Evolutionary conservation across 2,329 filamentous ascomycete genomes (phyloP), one percentile per base, ranked within the genome.

Genomic region (Didymosphaeria variabile): DNA sequence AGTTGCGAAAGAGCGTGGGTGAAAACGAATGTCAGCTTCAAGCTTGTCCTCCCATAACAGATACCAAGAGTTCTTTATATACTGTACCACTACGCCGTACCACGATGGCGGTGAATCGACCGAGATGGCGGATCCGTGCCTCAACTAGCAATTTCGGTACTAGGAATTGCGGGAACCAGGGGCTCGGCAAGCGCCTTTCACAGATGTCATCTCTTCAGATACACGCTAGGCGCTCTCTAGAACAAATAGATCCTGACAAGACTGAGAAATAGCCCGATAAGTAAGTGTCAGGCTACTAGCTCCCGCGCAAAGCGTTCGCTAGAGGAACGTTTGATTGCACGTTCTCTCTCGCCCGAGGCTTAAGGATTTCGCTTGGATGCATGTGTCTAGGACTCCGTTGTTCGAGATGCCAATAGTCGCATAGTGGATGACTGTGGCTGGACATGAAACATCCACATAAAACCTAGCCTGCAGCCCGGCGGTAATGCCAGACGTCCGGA

Each of bases 1-100:
- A 26, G 47, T 12, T 57, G 46, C 55, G 31, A 57, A 57, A 51
- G 55, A 57, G 55, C 38, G 55, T 57, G 47, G 34, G 40, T 23
- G 19, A 57, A 57, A 57, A 51, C 17, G 38, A 57, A 51, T 42
- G 46, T 46, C 55, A 57, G 55, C 55, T 57, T 57, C 55, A 51
- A 57, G 55, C 55, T 51, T 57, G 55, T 34, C 36, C n/a, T 40
- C 19, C 12, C 10, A 38, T 19, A 32, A 44, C 2, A 42, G 3
- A 55, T 46, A 19, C 42, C 12, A n/a, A 8, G 53, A n/a, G 53
- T 12, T 34, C 26, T 31, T 46, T 55, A 47, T 55, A 46, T 44
- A 44, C 42, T 36, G 19, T 34, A n/a, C 17, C 17, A 40, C 38
- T 40, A 40, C 38, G 38, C 38, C 38, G 42, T 23, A 36, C 19